phyloP scores from a whole-genome alignment of 106 monocot genomes.

The Dioscorea dumetorum region DNA sequence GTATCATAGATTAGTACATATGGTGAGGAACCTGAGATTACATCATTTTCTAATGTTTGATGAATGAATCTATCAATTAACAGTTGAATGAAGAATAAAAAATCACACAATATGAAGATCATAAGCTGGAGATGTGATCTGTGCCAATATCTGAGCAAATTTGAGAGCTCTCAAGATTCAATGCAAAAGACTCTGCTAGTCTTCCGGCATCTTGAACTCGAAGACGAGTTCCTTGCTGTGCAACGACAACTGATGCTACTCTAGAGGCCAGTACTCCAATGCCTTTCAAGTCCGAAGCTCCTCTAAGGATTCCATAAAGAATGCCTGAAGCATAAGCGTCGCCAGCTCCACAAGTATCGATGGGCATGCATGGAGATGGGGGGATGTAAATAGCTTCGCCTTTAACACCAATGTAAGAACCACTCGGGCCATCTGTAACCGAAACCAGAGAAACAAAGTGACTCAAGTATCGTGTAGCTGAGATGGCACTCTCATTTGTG shows the following conservation, averaged over 20 bases:
- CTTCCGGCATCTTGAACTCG: constrained; percentile 61
- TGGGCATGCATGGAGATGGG: constrained; percentile 64
- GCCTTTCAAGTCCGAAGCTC: constrained; percentile 76
- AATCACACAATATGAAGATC: too few species aligned
- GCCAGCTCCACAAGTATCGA: constrained; percentile 93
- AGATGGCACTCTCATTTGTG: constrained; percentile 42
- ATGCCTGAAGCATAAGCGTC: constrained; percentile 89
- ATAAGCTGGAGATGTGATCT: constrained; percentile 14
- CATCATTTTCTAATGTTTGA: too few species aligned
- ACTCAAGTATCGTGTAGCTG: constrained; percentile 65
- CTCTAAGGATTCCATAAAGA: constrained; percentile 71
- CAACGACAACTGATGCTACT: constrained; percentile 84
- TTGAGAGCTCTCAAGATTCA: constrained; percentile 45
- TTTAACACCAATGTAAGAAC: constrained; percentile 83
- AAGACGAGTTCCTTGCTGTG: constrained; percentile 87
- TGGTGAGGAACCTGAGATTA: too few species aligned
- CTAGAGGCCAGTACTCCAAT: constrained; percentile 78
- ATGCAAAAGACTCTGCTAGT: constrained; percentile 48
- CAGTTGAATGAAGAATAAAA: too few species aligned
- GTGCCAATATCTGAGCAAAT: constrained; percentile 34
- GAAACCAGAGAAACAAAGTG: constrained; percentile 82
- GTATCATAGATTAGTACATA: too few species aligned
- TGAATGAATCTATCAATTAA: too few species aligned
- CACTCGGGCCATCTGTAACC: constrained; percentile 69
- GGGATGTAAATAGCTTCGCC: constrained; percentile 89